A percentile compares a stretch with the other conserved stretches of the same genome.
Conservation (phyloP, 2,329 filamentous ascomycete genomes). For the Penicillium freii region DNA sequence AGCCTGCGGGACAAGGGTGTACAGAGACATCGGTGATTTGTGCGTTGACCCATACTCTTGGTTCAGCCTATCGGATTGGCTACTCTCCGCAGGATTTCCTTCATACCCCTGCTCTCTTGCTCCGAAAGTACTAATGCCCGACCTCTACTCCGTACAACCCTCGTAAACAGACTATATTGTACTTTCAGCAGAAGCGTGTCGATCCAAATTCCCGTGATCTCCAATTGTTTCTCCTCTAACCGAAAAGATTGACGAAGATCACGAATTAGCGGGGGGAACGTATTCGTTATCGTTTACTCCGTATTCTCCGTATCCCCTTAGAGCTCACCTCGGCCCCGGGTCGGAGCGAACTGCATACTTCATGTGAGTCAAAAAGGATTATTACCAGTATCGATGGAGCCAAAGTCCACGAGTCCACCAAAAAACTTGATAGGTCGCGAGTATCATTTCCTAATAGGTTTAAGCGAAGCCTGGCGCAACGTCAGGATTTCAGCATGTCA, state of each 20-base stretch:
- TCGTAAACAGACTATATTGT: not conserved
- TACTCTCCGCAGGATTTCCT: not conserved
- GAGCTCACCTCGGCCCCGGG: conserved; percentile 1
- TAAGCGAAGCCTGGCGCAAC: conserved; percentile 18
- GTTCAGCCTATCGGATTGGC: not conserved
- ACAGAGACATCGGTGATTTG: not conserved
- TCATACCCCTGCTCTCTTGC: not conserved
- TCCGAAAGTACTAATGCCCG: not conserved
- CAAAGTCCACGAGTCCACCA: not conserved
- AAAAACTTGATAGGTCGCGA: conserved; percentile 10
- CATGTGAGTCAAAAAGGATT: conserved; percentile 8
- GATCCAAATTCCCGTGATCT: not conserved
- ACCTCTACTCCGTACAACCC: not conserved
- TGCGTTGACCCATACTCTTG: not conserved
- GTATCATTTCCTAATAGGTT: conserved; percentile 20
- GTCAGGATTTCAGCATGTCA: conserved; percentile 3
- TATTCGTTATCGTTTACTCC: conserved; percentile 9
- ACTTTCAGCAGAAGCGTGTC: not conserved
- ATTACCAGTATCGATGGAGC: not conserved
- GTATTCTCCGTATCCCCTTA: not conserved
- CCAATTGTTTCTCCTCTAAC: too few relatives aligned
- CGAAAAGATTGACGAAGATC: not conserved
- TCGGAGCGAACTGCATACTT: not conserved
- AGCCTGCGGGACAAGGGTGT: not conserved
- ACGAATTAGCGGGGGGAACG: not conserved